phyloP scores from a whole-genome alignment of 2,329 filamentous ascomycete species.

The Penicillium capsulatum region DNA sequence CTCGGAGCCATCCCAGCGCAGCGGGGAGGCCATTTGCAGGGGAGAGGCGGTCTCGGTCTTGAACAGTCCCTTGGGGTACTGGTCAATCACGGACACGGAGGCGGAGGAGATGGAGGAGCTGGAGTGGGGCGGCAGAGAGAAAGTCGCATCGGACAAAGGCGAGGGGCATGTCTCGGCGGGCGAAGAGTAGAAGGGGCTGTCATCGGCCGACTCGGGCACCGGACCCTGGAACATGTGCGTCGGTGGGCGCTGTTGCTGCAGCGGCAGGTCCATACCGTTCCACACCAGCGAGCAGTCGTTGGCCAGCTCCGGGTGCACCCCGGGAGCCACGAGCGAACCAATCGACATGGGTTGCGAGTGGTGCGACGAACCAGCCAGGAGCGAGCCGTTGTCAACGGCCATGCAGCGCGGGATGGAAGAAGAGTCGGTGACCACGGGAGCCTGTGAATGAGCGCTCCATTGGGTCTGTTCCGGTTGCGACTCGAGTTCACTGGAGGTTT shows the following conservation, averaged over 20 bases:
- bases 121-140: slow-evolving; percentile 30
- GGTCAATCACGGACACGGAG: slow-evolving; percentile 34
- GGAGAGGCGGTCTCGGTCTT: slow-evolving; percentile 35
- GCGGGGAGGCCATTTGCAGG: slow-evolving; percentile 28
- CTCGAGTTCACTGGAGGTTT: slow-evolving; percentile 32
- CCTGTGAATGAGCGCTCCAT: slow-evolving; percentile 9
- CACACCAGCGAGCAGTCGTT: slow-evolving; percentile 34
- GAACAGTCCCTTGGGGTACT: slow-evolving; percentile 32
- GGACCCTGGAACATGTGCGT: slow-evolving; percentile 29
- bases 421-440: slow-evolving; percentile 21
- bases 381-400: slow-evolving; percentile 21
- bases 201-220: slow-evolving; percentile 37
- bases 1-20: slow-evolving; percentile 35
- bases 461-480: slow-evolving; percentile 28
- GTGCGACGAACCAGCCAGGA: slow-evolving; percentile 26
- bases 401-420: slow-evolving; percentile 20
- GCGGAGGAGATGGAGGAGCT: slow-evolving; percentile 33
- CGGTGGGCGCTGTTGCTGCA: slow-evolving; percentile 26
- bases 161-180: slow-evolving; percentile 44
- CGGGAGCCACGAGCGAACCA: slow-evolving; percentile 33
- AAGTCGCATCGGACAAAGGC: slow-evolving; percentile 37
- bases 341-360: slow-evolving; percentile 35
- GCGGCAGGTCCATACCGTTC: slow-evolving; percentile 34
- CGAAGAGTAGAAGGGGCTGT: slow-evolving; percentile 42
- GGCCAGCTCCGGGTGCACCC: slow-evolving; percentile 32